These are phyloP conservation scores for Turnera subulata DNA, from an alignment of 345 rosid species.

Conservation along the genomic window DNA sequence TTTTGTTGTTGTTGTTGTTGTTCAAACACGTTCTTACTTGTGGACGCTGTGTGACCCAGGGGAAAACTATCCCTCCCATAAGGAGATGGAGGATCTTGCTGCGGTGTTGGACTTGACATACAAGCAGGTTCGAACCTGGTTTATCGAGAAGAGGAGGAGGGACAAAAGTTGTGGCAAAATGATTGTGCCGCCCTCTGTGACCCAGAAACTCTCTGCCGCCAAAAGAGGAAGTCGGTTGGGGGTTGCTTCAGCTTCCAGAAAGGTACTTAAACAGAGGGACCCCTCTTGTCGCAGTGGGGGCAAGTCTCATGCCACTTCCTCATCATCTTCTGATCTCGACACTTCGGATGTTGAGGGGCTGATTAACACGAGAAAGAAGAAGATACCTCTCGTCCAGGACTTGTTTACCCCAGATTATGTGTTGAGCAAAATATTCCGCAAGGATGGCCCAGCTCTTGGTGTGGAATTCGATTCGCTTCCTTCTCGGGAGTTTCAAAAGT, in stretches of 20 bases:
- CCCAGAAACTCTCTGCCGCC: conserved; percentile 14
- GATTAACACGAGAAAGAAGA: conserved; percentile 23
- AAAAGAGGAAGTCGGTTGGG: conserved; percentile 17
- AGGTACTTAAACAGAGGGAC: conserved; percentile 16
- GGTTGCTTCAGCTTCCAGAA: conserved; percentile 12
- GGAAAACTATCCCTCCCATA: conserved; percentile 50
- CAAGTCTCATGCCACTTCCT: conserved; percentile 12
- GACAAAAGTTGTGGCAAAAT: conserved; percentile 28
- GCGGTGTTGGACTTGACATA: conserved; percentile 51
- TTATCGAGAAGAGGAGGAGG: conserved; percentile 65
- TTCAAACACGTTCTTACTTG: conserved; percentile 2
- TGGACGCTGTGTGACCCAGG: conserved; percentile 41
- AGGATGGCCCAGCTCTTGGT: conserved; percentile 95
- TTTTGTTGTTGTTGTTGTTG: background rate
- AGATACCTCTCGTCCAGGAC: conserved; percentile 36
- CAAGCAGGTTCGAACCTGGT: conserved; percentile 78
- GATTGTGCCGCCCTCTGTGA: conserved; percentile 10
- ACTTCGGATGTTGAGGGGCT: conserved; percentile 20
- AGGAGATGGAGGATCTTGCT: conserved; percentile 52
- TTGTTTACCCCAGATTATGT: conserved; percentile 56
- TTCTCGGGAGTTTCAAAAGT: conserved; percentile 21
- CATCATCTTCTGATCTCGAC: conserved; percentile 24
- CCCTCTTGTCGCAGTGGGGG: conserved; percentile 4
- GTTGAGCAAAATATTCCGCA: conserved; percentile 66
- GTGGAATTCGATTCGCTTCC: conserved; percentile 63